Evolutionary conservation across 257 asterid genomes (phyloP), one percentile per base, ranked within the genome.

Genomic region (Solanum infundibuliforme): DNA sequence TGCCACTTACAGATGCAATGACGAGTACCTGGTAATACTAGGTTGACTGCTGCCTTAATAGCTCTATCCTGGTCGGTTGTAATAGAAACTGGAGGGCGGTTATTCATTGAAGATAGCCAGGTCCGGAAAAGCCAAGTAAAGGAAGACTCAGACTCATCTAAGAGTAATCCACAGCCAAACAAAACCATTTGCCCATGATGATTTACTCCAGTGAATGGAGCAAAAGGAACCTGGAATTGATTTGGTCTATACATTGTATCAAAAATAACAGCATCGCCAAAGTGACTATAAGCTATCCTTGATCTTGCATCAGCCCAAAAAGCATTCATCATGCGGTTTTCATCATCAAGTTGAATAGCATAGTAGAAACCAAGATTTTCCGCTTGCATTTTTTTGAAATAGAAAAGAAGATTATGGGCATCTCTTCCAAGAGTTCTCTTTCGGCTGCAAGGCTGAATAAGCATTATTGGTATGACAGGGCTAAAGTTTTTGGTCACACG

Each of bases 271-370:
- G 96, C 94, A 93, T 95, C 98, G 14, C 95, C 98, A 89, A 93
- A 95, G 90, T 93, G 95, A 60, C 89, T 87, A 87, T 94, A 95
- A 79, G 98, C 94, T 20, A 88, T 88, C 89, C 98, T 93, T n/a
- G 98, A 95, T 87, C 95, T 92, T 32, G 94, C 94, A 92, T 95
- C 98, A 74, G 95, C 98, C 98, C 98, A 95, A 90, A 95, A 94
- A 84, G 91, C 93, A 89, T 95, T 95, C 31, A 91, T 92, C 93
- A 95, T 90, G 27, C 95, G 95, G 89, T 93, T 93, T 82, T 91
- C 94, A 84, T 92, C 95, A 85, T 95, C 98, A 79, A 95, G 96
- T 87, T 95, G 98, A 87, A 95, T 90, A 69, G 98, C 95, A 84
- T 95, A 95, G 87, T 92, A 94, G 89, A 95, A 95, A 71, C 98